Conservation (phyloP, 2,329 filamentous ascomycete genomes). For the Arthrobotrys sphaeroides region DNA sequence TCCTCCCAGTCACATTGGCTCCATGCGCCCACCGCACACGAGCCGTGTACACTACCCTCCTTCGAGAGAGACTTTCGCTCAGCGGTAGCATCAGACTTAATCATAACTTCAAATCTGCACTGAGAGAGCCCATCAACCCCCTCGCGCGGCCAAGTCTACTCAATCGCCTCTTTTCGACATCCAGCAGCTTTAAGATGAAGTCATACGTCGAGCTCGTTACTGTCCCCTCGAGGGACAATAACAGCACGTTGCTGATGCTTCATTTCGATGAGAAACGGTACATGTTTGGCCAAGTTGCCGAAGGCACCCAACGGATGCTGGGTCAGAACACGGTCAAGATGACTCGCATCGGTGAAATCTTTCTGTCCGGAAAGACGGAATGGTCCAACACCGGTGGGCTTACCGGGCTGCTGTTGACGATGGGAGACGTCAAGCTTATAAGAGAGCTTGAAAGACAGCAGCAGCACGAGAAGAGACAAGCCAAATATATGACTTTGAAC, state of each 20-base stretch:
- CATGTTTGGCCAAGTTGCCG: conserved; percentile 80
- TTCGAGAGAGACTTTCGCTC: conserved; percentile 18
- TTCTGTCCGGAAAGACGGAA: conserved; percentile 79
- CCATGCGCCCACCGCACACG: conserved; percentile 49
- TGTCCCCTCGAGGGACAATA: conserved; percentile 86
- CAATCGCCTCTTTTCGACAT: conserved; percentile 49
- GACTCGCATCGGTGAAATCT: conserved; percentile 76
- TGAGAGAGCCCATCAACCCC: neutral
- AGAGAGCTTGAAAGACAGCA: conserved; percentile 62
- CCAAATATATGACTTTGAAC: conserved; percentile 54
- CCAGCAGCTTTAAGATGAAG: conserved; percentile 68
- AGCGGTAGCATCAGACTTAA: conserved; percentile 8
- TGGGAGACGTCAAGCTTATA: conserved; percentile 72
- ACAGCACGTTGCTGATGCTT: conserved; percentile 78
- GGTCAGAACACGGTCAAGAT: conserved; percentile 74
- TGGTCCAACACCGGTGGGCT: conserved; percentile 84
- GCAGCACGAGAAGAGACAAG: conserved; percentile 62
- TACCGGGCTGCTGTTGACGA: conserved; percentile 82
- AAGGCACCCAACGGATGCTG: conserved; percentile 84
- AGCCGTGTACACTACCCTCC: conserved; percentile 28
- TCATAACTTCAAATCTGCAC: neutral
- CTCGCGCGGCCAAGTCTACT: neutral
- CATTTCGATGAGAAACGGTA: conserved; percentile 86
- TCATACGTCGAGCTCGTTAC: conserved; percentile 78
- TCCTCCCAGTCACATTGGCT: conserved; percentile 53